Base-by-base conservation (phyloP, 805 yeast species). In the Candida anglica region DNA sequence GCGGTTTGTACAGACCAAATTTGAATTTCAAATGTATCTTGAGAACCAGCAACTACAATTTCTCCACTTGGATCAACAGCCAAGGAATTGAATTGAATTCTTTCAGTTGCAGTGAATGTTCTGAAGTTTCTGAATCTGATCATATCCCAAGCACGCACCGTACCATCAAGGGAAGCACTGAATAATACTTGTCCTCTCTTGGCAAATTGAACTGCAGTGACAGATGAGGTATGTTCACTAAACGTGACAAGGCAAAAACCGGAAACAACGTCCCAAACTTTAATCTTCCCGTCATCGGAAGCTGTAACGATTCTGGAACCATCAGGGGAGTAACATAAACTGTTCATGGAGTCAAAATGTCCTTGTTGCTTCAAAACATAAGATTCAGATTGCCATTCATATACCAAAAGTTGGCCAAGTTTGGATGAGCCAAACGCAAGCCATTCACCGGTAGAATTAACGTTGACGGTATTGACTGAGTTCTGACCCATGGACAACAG, bases 51-150 rank as follows among this genome's bases (percentile, higher is more conserved):
- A 51, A 93, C 88, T 2, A 93, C 93, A 33, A 93, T 81, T 60
- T 93, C 98, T 20, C 98, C 98, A 51, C 95, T 83, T 19, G 98
- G 96, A 58, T 93, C 98, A 27, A 88, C 95, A 0, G 98, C 98
- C 40, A 93, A 63, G 34, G 87, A 77, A 33, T 79, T 81, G 60
- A 91, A 93, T 53, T 88, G 96, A 18, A 89, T 68, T 48, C 98
- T 72, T 44, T 81, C 81, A 3, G 96, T 79, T 0, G 97, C 93
- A 0, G 98, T 88, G 55, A 91, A 89, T 0, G 96, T 87, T 47
- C 98, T 74, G 68, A 93, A 93, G 53, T 93, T 93, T 56, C 98
- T 77, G 58, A 83, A 93, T 48, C 98, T 72, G 23, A 89, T 73
- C 42, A 93, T 67, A 68, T 93, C 98, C 95, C 96, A 93, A 0